Conservation (phyloP, 345 rosid genomes). For the Ceriops zippeliana region DNA sequence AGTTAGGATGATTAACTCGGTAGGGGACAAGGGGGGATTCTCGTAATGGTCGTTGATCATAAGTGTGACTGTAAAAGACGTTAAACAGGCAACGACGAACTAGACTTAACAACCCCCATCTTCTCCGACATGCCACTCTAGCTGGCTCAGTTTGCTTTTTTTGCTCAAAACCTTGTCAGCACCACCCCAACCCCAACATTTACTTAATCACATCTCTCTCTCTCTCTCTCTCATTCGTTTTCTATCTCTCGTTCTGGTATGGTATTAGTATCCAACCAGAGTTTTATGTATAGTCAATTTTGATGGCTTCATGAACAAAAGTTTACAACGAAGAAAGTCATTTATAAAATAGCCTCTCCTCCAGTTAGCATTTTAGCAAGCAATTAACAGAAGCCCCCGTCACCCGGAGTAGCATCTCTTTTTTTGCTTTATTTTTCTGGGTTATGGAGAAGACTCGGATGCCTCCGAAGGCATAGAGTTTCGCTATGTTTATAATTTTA, state of each 20-base stretch:
- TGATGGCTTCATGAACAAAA: too few species aligned
- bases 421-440: neutral
- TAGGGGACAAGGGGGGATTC: conserved; percentile 18
- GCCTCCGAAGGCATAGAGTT: conserved; percentile 27
- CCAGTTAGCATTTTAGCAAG: too few species aligned
- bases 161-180: conserved; percentile 18
- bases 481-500: conserved; percentile 6
- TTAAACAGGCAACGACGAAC: conserved; percentile 75
- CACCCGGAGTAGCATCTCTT: neutral
- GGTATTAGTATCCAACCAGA: too few species aligned
- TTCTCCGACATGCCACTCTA: conserved; percentile 21
- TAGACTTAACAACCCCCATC: conserved; percentile 6
- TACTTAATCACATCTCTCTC: conserved; percentile 1
- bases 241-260: neutral
- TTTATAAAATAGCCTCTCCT: too few species aligned
- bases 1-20: neutral
- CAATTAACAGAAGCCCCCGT: too few species aligned
- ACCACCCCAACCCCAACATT: too few species aligned
- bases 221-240: neutral
- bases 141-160: neutral
- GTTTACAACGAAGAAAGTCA: too few species aligned
- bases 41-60: conserved; percentile 31
- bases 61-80: conserved; percentile 39
- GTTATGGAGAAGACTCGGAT: conserved; percentile 13
- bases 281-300: too few species aligned